Evolutionary conservation across 768 basidiomycete species (phyloP).

Genomic region (Collybiopsis confluens): DNA sequence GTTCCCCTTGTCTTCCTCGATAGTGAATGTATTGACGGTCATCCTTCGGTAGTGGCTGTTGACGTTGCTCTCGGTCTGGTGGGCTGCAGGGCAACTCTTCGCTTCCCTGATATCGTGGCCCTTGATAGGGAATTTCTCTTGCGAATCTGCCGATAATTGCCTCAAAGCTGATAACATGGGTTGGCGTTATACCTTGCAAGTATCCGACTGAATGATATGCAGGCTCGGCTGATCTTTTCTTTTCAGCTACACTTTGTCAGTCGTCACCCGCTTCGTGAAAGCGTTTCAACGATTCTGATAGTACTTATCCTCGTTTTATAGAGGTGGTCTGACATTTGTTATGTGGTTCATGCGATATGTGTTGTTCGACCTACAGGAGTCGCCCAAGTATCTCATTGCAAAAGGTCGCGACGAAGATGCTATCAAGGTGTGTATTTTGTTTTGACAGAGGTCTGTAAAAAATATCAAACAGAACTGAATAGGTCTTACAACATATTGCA

Average conservation of each 20-base stretch:
- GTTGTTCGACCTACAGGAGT: constrained; percentile 56
- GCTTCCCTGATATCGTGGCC: constrained; percentile 47
- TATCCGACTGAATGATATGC: neutral
- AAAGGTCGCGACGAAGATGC: constrained; percentile 57
- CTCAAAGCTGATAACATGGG: constrained; percentile 49
- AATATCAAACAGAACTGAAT: neutral
- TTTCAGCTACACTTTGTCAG: constrained; percentile 36
- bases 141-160: constrained; percentile 38
- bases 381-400: constrained; percentile 55
- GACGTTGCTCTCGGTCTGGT: constrained; percentile 7
- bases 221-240: neutral
- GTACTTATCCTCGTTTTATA: constrained; percentile 12
- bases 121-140: constrained; percentile 54
- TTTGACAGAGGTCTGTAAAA: constrained; percentile 4
- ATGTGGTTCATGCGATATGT: constrained; percentile 54
- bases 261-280: neutral
- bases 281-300: neutral
- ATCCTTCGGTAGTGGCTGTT: constrained; percentile 1
- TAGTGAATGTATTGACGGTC: no score
- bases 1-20: no score
- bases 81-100: constrained; percentile 20
- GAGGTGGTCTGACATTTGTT: constrained; percentile 43
- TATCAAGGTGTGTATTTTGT: constrained; percentile 29
- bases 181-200: constrained; percentile 53
- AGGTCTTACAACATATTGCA: constrained; percentile 49